Base-by-base conservation (phyloP, 495 filamentous ascomycete genomes). In the Clavariopsis aquatica region DNA sequence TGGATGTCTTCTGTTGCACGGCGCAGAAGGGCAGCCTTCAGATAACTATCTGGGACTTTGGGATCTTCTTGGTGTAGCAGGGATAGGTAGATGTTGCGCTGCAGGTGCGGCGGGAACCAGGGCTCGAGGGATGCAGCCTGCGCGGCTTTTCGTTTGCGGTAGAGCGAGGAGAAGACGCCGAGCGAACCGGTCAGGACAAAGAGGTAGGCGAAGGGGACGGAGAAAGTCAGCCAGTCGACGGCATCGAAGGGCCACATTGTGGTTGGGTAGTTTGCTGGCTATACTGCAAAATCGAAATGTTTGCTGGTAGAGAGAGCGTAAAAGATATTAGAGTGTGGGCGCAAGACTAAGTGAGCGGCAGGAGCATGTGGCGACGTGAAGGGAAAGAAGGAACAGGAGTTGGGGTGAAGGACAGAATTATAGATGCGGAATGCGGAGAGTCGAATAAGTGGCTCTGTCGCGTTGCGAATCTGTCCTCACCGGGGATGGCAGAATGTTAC, bases 71-170 rank as follows among this genome's bases (percentile, higher is more conserved):
- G 82, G 75, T 98, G 93, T 8, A 97, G 81, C 36, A 98, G 87
- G 28, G 91, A 89, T 62, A 95, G 85, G 80, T 98, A 98, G 71
- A 98, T 87, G 75, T 98, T 91, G 69, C 93, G 90, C 75, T 93
- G 89, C 38, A 93, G 79, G 74, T 98, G 93, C 34, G 89, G 81
- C 19, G 85, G 85, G 76, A 98, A 98, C 93, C 93, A 98, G 74
- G 93, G 90, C 65, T 87, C 91, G 45, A 98, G 82, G 60, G 89
- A 88, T 31, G 88, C 85, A 62, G 89, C 87, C 78, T 90, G 85
- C 64, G 81, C 89, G 45, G 90, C 85, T 87, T 96, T 95, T 77
- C 93, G 87, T 81, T 93, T 93, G 64, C 93, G 86, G 75, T 98
- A 98, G 43, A 97, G 82, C 36, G 85, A 90, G 24, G 90, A 93